A percentile compares a stretch with the other conserved stretches of the same genome.
phyloP scores from a whole-genome alignment of 768 basidiomycete genomes.

The Butyriboletus loyo region DNA sequence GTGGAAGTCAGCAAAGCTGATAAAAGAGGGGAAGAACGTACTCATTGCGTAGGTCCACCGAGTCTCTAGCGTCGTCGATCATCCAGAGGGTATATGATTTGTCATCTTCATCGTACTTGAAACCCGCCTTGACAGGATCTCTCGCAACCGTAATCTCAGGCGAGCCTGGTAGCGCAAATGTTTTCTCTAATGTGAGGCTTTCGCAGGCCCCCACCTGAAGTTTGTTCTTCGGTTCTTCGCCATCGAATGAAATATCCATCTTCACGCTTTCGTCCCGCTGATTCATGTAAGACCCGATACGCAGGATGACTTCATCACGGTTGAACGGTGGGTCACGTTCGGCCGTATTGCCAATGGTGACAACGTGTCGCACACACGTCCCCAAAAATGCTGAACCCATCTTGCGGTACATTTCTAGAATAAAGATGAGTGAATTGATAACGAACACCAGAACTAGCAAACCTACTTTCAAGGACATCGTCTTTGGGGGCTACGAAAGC shows the following conservation, averaged over 20 bases:
- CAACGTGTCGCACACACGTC: constrained; percentile 2
- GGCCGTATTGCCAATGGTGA: not conserved
- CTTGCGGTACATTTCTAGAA: constrained; percentile 10
- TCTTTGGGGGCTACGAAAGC: constrained; percentile 12
- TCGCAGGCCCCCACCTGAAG: constrained; percentile 4
- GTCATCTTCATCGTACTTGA: not conserved
- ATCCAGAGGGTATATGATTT: constrained; percentile 9
- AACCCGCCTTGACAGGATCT: not conserved
- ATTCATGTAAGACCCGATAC: constrained; percentile 8
- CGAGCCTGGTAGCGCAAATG: constrained; percentile 3
- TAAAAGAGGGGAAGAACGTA: not conserved
- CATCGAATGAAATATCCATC: not conserved
- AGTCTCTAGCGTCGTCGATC: not conserved
- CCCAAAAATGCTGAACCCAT: constrained; percentile 14
- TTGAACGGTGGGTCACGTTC: not conserved
- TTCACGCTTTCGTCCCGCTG: constrained; percentile 9
- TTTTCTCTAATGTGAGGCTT: constrained; percentile 4
- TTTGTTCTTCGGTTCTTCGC: not conserved
- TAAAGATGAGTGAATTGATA: not conserved
- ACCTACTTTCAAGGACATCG: constrained; percentile 8
- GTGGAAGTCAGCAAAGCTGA: not conserved
- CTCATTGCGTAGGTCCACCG: not conserved
- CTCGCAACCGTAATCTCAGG: not conserved
- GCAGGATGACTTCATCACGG: not conserved
- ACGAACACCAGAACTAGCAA: not conserved